Evolutionary conservation across 73 alveolate genomes (phyloP), one percentile per base, ranked within the genome.

Genomic region (Blepharisma japonicum): DNA sequence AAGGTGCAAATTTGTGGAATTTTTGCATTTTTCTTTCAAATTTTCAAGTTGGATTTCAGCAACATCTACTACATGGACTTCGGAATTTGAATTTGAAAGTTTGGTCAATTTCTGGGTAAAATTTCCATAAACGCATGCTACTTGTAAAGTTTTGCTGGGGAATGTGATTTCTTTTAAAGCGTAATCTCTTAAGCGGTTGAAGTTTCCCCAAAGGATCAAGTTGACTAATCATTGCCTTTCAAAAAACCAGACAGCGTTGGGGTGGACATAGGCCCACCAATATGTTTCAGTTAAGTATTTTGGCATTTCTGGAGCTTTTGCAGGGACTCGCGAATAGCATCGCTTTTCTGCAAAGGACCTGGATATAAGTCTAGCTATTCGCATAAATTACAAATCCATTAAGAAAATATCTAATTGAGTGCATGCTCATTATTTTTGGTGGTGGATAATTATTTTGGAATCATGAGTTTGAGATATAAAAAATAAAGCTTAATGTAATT

Each of bases 241-340:
- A 39, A 61, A 61, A 61, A 61, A 61, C 74, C 74, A 61, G 50
- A 61, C 74, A 14, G 74, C 74, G 11, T 25, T 61, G 14, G 74
- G 74, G 47, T 61, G 74, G 18, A 61, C 47, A 61, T 61, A 61
- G 14, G 74, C 74, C 74, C 74, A 61, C 74, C 74, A 61, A 25
- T 61, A 61, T 8, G 74, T 61, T 20, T 61, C 74, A 18, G 38
- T 25, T n/a, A 61, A 4, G 74, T 61, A 61, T 25, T 61, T 14
- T 18, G 74, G 74, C 46, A 61, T 14, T 9, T n/a, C 18, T 61
- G 74, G 74, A 25, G 74, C 47, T 61, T 14, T 25, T 14, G 42
- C 42, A 32, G 42, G 42, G 42, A 32, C 42, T 32, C 42, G 42
- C 42, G 42, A 32, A 32, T 32, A 32, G 42, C 42, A 1, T 32